Conservation (phyloP, 345 rosid species). For the Populus deltoides region DNA sequence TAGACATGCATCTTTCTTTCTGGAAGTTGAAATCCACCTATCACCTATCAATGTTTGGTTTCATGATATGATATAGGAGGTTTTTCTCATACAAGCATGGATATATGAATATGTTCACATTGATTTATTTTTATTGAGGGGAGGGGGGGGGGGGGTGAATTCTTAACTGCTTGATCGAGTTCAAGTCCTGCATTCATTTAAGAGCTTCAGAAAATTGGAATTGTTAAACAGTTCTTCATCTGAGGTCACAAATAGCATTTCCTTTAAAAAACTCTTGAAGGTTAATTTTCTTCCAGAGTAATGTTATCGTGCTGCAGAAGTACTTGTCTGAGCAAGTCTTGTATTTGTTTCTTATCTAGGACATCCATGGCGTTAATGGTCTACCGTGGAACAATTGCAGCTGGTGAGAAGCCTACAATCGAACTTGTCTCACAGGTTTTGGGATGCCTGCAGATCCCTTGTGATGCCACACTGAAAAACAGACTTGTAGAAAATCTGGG, state of each 20-base stretch:
- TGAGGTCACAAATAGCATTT: too few species aligned
- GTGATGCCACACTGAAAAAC: slow-evolving; percentile 54
- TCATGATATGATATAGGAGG: too few species aligned
- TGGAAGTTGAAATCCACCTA: background rate
- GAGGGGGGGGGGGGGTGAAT: too few species aligned
- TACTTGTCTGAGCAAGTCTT: slow-evolving; percentile 8
- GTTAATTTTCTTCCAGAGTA: too few species aligned
- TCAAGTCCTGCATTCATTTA: background rate
- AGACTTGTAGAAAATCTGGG: slow-evolving; percentile 66
- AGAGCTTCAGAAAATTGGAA: background rate
- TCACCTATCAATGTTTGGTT: too few species aligned
- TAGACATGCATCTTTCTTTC: background rate
- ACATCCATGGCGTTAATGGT: slow-evolving; percentile 64
- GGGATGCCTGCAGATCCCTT: slow-evolving; percentile 83
- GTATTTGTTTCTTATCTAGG: slow-evolving; percentile 42
- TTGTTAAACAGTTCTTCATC: too few species aligned
- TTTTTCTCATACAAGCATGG: too few species aligned
- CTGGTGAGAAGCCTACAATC: slow-evolving; percentile 62
- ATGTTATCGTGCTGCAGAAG: background rate
- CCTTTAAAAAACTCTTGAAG: too few species aligned
- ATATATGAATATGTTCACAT: background rate
- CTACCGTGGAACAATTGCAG: slow-evolving; percentile 64
- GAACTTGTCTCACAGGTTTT: slow-evolving; percentile 80
- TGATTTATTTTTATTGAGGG: background rate
- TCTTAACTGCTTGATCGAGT: background rate